These are phyloP conservation scores for Xylaria sp. DNA, from an alignment of 2,329 filamentous ascomycete genomes.

Conservation along the genomic window DNA sequence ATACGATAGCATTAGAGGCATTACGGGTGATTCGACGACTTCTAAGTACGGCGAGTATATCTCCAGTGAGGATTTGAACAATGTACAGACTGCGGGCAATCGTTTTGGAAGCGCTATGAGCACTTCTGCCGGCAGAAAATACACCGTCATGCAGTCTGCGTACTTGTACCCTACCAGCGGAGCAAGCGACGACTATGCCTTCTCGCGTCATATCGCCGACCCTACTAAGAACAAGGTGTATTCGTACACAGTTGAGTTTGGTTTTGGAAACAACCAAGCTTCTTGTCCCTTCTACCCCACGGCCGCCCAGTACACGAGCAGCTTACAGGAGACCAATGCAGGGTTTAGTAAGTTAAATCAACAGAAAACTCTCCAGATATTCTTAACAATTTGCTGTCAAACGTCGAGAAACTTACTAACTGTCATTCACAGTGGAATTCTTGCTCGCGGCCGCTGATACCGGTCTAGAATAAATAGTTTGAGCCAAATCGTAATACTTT, in stretches of 20 bases:
- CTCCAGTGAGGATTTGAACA: constrained; percentile 49
- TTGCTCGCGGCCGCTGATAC: constrained; percentile 45
- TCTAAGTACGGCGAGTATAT: constrained; percentile 59
- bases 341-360: constrained; percentile 51
- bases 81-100: constrained; percentile 48
- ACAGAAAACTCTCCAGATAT: not conserved
- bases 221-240: constrained; percentile 52
- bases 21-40: constrained; percentile 52
- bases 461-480: constrained; percentile 36
- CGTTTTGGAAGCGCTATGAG: constrained; percentile 55
- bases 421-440: constrained; percentile 52
- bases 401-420: too few species aligned
- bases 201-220: constrained; percentile 55
- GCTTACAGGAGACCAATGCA: constrained; percentile 56
- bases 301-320: constrained; percentile 54
- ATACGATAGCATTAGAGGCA: constrained; percentile 62
- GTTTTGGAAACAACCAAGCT: constrained; percentile 49
- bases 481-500: not conserved
- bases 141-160: constrained; percentile 53
- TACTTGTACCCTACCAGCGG: constrained; percentile 59
- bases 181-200: constrained; percentile 58
- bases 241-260: constrained; percentile 60
- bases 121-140: constrained; percentile 51
- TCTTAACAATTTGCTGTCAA: too few species aligned
- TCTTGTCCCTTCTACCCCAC: constrained; percentile 59